Evolutionary conservation across 257 asterid species (phyloP).

Genomic region (Primulina huaijiensis): DNA sequence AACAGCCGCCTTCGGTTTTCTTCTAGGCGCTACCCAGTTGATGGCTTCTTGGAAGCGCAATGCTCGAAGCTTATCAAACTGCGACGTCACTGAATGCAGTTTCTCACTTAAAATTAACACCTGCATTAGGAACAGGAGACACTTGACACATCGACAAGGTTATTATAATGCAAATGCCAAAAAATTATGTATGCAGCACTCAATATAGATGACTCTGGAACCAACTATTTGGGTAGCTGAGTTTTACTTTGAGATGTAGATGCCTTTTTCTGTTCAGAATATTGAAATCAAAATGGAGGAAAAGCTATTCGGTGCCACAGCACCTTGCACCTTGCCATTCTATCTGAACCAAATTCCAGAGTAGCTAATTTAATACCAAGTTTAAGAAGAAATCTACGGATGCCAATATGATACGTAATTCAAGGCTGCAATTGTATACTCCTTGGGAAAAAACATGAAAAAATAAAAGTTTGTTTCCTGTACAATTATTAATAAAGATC

Average conservation of each 20-base stretch:
- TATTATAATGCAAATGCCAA: not conserved
- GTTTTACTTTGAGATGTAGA: slow-evolving; percentile 3
- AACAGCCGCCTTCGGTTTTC: slow-evolving; percentile 46
- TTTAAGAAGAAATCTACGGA: not conserved
- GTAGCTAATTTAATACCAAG: not conserved
- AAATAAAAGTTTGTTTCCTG: not conserved
- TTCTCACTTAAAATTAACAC: slow-evolving; percentile 86
- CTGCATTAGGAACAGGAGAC: slow-evolving; percentile 36
- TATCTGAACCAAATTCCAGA: not conserved
- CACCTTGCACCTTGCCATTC: slow-evolving; percentile 6
- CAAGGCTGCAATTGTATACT: not conserved
- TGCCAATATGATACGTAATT: not conserved
- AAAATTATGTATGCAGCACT: not conserved
- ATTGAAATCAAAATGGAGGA: not conserved
- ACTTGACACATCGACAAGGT: not conserved
- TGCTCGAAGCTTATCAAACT: slow-evolving; percentile 89
- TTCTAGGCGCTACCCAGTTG: slow-evolving; percentile 76
- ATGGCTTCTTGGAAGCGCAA: slow-evolving; percentile 91
- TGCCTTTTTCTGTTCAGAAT: not conserved
- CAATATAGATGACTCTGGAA: not conserved
- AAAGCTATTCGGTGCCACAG: not conserved
- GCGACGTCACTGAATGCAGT: slow-evolving; percentile 81
- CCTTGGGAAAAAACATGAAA: not conserved
- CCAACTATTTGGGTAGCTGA: not conserved
- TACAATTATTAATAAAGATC: slow-evolving; percentile 2